Base-by-base conservation (phyloP, 371 early-diverging fungal genomes). In the Funneliformis caledonium region DNA sequence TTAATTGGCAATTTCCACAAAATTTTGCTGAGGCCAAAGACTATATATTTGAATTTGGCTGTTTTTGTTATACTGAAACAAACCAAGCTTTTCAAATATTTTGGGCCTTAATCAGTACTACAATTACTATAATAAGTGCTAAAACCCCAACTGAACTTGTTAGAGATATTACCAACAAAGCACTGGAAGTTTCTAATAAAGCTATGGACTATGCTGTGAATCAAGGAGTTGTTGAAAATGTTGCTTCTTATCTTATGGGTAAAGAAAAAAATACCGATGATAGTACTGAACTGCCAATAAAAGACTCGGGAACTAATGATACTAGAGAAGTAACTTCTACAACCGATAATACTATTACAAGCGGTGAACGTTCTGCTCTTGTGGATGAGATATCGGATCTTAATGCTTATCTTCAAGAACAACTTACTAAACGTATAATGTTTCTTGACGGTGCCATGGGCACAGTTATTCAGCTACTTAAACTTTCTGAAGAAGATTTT, bases 371-470 rank as follows among this genome's bases (percentile, higher is more conserved):
- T 19, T 52, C 52, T 14, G 14, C 6, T 16, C 4, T 6, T 19
- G 12, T 52, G 19, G 6, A 19, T 19, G 52, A 6, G 14, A 16
- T 56, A 19, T 37, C 2, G 2, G 89, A 90, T 84, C 82, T 88
- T 45, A 86, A 86, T 82, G 88, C 88, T 76, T 95, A 94, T 84
- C 91, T 97, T 73, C 90, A 91, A 72, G 84, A 91, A 82, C 93
- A 93, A 16, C 87, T 97, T 65, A 83, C 87, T 81, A 88, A 94
- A 85, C 90, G 96, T 77, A 96, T 97, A 84, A 93, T 97, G 94
- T 96, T 92, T 87, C 90, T 97, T 76, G 97, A 97, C 84, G 97
- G 96, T 80, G 96, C 93, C 60, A 97, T 97, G 97, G 97, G 96
- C 59, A 96, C 97, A 62, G 93, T 95, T 95, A 95, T 97, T 80